These are phyloP conservation scores for Diospyros lotus DNA, from an alignment of 148 eudicot genomes.

Conservation along the genomic window DNA sequence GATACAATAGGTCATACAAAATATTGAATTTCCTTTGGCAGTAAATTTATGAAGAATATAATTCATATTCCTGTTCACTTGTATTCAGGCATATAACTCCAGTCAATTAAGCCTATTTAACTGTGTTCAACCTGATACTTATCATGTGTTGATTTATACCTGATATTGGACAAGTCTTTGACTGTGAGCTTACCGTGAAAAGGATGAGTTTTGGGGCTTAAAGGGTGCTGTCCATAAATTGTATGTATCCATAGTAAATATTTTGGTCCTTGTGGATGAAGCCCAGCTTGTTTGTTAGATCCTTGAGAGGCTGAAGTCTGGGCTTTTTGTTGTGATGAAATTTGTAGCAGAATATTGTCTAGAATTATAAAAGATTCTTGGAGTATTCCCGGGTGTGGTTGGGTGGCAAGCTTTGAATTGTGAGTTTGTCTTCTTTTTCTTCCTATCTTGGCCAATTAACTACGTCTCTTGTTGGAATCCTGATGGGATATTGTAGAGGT, in stretches of 20 bases:
- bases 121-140: too few relatives aligned
- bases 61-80: background rate
- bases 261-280: background rate
- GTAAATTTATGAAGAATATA: background rate
- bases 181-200: background rate
- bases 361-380: too few relatives aligned
- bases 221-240: background rate
- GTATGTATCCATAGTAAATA: background rate
- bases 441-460: too few relatives aligned
- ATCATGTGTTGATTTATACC: too few relatives aligned
- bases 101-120: background rate
- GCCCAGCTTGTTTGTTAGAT: background rate
- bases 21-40: too few relatives aligned
- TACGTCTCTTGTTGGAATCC: too few relatives aligned
- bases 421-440: too few relatives aligned
- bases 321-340: background rate
- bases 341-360: too few relatives aligned
- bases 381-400: too few relatives aligned
- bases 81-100: background rate
- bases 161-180: background rate
- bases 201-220: background rate
- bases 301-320: background rate
- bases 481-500: too few relatives aligned
- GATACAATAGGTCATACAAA: too few relatives aligned
- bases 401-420: too few relatives aligned